These are phyloP conservation scores for Vitis hybrid DNA, from an alignment of 177 flowering plant genomes.

Conservation along the genomic window DNA sequence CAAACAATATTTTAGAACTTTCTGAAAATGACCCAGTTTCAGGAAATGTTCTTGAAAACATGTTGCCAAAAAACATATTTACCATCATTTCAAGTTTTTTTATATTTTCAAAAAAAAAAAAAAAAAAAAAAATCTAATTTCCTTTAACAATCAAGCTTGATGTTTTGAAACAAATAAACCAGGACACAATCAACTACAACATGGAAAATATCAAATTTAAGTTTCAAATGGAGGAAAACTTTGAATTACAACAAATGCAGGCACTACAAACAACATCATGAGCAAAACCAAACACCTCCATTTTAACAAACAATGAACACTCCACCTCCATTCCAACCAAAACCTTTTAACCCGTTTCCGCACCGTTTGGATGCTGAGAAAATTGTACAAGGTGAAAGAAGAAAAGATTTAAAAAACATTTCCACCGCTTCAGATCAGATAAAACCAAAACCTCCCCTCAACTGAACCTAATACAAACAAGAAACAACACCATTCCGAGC, in stretches of 20 bases:
- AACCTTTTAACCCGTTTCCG: not conserved
- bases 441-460: not conserved
- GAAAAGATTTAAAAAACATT: not conserved
- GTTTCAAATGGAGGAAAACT: not conserved
- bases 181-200: not conserved
- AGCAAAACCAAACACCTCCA: not conserved
- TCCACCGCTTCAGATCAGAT: not conserved
- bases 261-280: not conserved
- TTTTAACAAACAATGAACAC: not conserved
- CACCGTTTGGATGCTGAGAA: not conserved
- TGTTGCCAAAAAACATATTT: too few relatives aligned
- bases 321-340: not conserved
- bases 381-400: not conserved
- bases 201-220: not conserved
- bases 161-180: too few relatives aligned
- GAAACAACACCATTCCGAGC: not conserved
- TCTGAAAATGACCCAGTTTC: too few relatives aligned
- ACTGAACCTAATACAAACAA: not conserved
- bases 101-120: too few relatives aligned
- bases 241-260: not conserved
- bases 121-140: too few relatives aligned
- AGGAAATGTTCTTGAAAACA: too few relatives aligned
- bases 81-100: too few relatives aligned
- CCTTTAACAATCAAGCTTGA: too few relatives aligned
- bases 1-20: too few relatives aligned